These are phyloP conservation scores for Helianthus tuberosus DNA, from an alignment of 129 eudicot genomes.

Conservation along the genomic window DNA sequence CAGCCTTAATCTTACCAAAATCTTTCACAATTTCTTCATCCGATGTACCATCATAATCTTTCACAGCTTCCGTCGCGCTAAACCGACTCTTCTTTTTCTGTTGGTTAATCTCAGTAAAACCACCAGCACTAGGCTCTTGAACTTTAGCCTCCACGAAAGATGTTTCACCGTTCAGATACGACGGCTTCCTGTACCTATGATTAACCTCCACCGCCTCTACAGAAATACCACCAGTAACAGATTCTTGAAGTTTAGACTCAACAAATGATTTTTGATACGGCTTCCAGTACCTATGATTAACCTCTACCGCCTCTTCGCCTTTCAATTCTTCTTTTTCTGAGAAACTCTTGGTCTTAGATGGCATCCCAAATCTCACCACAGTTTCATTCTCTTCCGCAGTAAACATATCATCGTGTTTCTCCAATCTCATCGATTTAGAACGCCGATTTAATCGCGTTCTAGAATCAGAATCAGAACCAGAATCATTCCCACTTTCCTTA, in stretches of 20 bases:
- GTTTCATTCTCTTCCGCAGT: slow-evolving; percentile 7
- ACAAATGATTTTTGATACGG: background rate
- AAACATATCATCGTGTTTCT: slow-evolving; percentile 34
- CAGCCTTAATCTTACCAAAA: slow-evolving; percentile 21
- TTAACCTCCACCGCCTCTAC: slow-evolving; percentile 19
- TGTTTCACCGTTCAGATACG: slow-evolving; percentile 19
- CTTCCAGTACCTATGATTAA: slow-evolving; percentile 15
- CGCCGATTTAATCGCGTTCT: slow-evolving; percentile 35
- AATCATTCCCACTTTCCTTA: slow-evolving; percentile 37
- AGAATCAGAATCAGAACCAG: slow-evolving; percentile 34
- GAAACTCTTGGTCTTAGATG: slow-evolving; percentile 31
- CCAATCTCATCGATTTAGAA: slow-evolving; percentile 55
- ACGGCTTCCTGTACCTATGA: slow-evolving; percentile 20
- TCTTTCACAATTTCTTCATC: slow-evolving; percentile 28
- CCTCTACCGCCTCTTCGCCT: slow-evolving; percentile 23
- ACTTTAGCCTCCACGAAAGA: slow-evolving; percentile 31
- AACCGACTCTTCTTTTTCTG: slow-evolving; percentile 4
- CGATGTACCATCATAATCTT: slow-evolving; percentile 7
- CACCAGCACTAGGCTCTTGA: slow-evolving; percentile 28
- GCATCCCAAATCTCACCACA: slow-evolving; percentile 36
- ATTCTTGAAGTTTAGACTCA: too few species aligned
- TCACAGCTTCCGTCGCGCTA: slow-evolving; percentile 15
- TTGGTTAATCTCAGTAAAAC: slow-evolving; percentile 35
- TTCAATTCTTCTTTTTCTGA: slow-evolving; percentile 36
- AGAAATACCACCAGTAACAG: too few species aligned